Evolutionary conservation across 495 filamentous ascomycete species (phyloP), one percentile per base, ranked within the genome.

Genomic region (Aspergillus cristatus): DNA sequence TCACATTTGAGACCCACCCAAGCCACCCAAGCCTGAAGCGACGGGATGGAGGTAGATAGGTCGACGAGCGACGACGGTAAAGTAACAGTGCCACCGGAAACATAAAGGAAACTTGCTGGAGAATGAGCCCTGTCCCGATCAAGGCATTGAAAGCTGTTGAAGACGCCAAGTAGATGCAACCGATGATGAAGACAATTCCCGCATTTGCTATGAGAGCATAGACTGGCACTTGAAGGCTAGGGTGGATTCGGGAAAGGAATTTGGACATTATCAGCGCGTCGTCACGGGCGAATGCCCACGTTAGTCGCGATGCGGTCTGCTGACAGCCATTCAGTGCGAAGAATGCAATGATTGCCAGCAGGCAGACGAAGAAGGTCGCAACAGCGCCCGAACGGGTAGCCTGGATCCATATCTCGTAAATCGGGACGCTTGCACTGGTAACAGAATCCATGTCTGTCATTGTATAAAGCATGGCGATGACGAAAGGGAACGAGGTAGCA

Each of bases 271-370:
- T 14, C n/a, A 54, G 33, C n/a, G 49, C 52, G 30, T 55, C 37
- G 41, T 65, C 63, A 25, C 60, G 46, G 14, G 56, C 60, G 38
- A 64, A 66, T 7, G 53, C 40, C 62, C 62, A 66, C 5, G 54
- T 56, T 26, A 66, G 48, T 14, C 60, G 55, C 3, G 60, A 60
- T 4, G 51, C 51, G 1, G 54, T 55, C 14, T 60, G 55, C 7
- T 47, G 43, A 31, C 44, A 46, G 4, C 48, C 48, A 29, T 53
- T 50, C 1, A 51, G 41, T 13, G 54, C 42, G n/a, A 56, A 48
- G 36, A 52, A 47, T 11, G 42, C 41, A 0, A 54, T 38, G 20
- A 43, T 16, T 1, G 49, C 35, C 5, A 63, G 45, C 6, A 58
- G 32, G 10, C 41, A 32, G 5, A 51, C 47, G 30, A 60, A 48